Conservation (phyloP, 306 rosid species). For the Vachellia pachyceras region DNA sequence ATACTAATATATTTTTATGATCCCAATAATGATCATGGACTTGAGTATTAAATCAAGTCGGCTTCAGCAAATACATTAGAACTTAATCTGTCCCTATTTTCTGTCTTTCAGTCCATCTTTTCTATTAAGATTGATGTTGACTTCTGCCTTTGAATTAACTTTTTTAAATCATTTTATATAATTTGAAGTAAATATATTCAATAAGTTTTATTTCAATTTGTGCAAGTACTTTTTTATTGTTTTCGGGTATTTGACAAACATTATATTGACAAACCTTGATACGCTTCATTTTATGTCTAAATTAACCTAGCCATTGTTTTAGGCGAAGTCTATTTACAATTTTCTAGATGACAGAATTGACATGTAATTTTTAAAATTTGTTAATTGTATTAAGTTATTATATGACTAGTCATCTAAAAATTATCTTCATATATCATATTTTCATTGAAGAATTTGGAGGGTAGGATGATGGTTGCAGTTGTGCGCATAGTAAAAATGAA, state of each 20-base stretch:
- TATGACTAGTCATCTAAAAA: too few species aligned
- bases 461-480: too few species aligned
- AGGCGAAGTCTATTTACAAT: background rate
- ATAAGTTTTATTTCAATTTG: background rate
- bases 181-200: too few species aligned
- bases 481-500: too few species aligned
- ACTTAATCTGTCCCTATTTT: conserved; percentile 11
- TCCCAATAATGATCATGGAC: conserved; percentile 48
- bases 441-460: too few species aligned
- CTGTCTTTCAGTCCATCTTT: background rate
- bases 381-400: too few species aligned
- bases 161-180: too few species aligned
- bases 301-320: background rate
- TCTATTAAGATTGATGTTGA: conserved; percentile 1
- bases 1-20: conserved; percentile 8
- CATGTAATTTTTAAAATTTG: too few species aligned
- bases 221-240: too few species aligned
- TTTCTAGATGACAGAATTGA: background rate
- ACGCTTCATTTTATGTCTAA: background rate
- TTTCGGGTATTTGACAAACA: too few species aligned
- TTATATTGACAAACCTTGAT: background rate
- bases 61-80: background rate
- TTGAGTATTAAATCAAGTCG: conserved; percentile 10
- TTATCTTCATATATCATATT: too few species aligned
- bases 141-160: too few species aligned